Conservation (phyloP, 768 basidiomycete genomes). For the Rhodotorula sphaerocarpa region DNA sequence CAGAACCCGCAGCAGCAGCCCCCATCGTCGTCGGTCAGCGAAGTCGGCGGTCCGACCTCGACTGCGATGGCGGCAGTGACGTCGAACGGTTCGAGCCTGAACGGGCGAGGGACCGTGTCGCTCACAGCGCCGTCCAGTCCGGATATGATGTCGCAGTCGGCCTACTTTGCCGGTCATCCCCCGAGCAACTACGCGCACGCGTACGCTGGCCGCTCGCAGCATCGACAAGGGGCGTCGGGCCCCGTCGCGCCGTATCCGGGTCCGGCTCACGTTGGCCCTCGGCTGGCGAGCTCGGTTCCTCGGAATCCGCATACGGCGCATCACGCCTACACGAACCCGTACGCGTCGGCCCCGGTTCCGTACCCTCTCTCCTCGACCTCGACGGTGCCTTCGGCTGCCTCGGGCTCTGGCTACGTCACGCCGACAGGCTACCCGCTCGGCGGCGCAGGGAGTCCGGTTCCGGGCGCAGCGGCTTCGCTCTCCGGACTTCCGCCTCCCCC, state of each 20-base stretch:
- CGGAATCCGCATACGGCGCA: constrained; percentile 13
- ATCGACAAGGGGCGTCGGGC: neutral
- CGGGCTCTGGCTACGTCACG: neutral
- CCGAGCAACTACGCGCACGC: neutral
- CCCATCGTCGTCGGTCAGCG: constrained; percentile 15
- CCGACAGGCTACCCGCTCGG: neutral
- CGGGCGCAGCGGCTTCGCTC: neutral
- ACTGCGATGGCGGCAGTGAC: neutral
- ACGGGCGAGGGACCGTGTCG: constrained; percentile 2
- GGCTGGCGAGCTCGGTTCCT: constrained; percentile 12
- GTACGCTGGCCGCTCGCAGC: constrained; percentile 10
- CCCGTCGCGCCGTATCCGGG: neutral
- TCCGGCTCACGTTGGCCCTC: neutral
- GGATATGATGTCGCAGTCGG: constrained; percentile 14
- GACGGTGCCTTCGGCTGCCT: neutral
- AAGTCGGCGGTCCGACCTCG: constrained; percentile 14
- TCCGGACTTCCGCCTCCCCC: neutral
- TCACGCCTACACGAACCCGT: constrained; percentile 16
- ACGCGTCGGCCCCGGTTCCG: constrained; percentile 3
- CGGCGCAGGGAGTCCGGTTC: neutral
- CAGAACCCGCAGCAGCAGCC: constrained; percentile 12
- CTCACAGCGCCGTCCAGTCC: constrained; percentile 30
- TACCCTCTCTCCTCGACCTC: no score
- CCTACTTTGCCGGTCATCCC: constrained; percentile 14
- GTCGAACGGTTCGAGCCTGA: neutral